phyloP scores from a whole-genome alignment of 768 basidiomycete species.

The Sarcodon aspratus region DNA sequence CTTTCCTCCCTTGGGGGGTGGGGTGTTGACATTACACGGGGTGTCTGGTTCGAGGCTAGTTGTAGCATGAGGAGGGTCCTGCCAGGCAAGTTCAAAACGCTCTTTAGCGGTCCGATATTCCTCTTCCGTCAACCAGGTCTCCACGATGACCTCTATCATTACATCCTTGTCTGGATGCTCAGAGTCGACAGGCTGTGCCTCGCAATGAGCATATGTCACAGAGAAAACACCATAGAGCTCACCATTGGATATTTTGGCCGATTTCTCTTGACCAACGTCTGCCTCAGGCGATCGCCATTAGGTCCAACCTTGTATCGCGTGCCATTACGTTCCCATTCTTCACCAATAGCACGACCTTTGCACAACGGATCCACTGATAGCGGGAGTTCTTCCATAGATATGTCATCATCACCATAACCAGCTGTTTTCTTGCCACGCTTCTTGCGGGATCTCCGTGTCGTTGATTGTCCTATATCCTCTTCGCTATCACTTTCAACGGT shows the following conservation, averaged over 20 bases:
- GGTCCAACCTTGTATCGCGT: constrained; percentile 60
- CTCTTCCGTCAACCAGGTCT: constrained; percentile 69
- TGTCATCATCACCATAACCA: constrained; percentile 25
- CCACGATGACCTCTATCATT: constrained; percentile 64
- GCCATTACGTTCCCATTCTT: constrained; percentile 68
- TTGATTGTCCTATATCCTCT: constrained; percentile 28
- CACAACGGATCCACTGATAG: constrained; percentile 39
- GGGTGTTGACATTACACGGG: constrained; percentile 30
- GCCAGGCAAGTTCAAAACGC: constrained; percentile 54
- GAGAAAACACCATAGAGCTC: constrained; percentile 1
- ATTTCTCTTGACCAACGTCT: constrained; percentile 60
- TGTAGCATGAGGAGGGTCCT: constrained; percentile 34
- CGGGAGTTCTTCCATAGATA: constrained; percentile 36
- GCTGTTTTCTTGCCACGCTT: constrained; percentile 39
- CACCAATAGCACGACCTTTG: constrained; percentile 50
- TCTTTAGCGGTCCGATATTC: constrained; percentile 58
- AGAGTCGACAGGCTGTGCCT: constrained; percentile 58
- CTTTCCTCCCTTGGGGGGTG: constrained; percentile 40
- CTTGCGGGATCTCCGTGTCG: constrained; percentile 26
- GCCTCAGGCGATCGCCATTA: constrained; percentile 59
- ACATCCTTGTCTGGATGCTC: constrained; percentile 64
- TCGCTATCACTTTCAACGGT: constrained; percentile 16
- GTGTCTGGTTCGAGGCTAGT: constrained; percentile 12
- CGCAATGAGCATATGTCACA: constrained; percentile 2
- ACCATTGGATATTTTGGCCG: constrained; percentile 69